phyloP scores from a whole-genome alignment of 1,284 basidiomycete species.

The Agaricales sp. region DNA sequence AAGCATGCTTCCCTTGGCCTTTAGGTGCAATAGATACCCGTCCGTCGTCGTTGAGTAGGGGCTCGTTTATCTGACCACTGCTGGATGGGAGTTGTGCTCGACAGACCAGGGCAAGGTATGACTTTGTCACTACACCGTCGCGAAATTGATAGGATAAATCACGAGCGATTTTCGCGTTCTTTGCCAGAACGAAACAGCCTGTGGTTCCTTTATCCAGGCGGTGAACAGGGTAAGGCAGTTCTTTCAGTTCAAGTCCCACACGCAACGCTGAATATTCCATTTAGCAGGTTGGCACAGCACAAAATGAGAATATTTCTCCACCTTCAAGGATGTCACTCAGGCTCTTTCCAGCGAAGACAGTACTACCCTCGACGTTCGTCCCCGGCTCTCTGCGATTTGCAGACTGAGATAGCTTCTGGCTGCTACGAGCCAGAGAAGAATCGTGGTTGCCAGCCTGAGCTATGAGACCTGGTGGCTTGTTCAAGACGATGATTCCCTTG shows the following conservation, averaged over 20 bases:
- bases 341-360: conserved; percentile 9
- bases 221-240: conserved; percentile 42
- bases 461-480: conserved; percentile 52
- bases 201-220: conserved; percentile 68
- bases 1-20: conserved; percentile 26
- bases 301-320: neutral
- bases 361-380: too few relatives aligned
- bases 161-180: conserved; percentile 30
- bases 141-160: conserved; percentile 46
- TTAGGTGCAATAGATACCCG: conserved; percentile 26
- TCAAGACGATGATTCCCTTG: conserved; percentile 40
- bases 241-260: conserved; percentile 21
- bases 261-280: conserved; percentile 27
- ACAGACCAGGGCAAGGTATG: conserved; percentile 57
- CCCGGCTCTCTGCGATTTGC: too few relatives aligned
- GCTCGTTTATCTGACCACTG: conserved; percentile 34
- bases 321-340: conserved; percentile 1
- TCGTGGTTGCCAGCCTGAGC: conserved; percentile 29
- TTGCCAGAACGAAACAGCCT: conserved; percentile 48
- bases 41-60: conserved; percentile 34
- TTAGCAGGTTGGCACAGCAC: conserved; percentile 1
- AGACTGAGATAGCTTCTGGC: too few relatives aligned
- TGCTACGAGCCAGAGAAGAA: conserved; percentile 5
- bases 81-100: conserved; percentile 34
- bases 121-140: conserved; percentile 37